Evolutionary conservation across 331 rosid species (phyloP), one percentile per base, ranked within the genome.

Genomic region (Cydonia oblonga): DNA sequence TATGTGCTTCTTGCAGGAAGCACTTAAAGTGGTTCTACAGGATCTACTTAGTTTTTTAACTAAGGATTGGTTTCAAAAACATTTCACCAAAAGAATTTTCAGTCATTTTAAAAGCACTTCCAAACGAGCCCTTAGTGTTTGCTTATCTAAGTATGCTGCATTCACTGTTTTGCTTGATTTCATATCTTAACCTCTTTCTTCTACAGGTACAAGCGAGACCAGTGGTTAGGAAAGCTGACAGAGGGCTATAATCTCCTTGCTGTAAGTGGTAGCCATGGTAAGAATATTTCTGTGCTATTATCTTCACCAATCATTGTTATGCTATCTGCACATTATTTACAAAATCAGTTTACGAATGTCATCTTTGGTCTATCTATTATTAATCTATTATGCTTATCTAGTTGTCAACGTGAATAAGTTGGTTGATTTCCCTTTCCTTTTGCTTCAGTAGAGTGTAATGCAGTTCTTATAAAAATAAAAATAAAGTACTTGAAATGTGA

Each of bases 211-310:
- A 76, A 71, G 74, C 54, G 77, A 52, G 78, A 66, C 35, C 25
- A 10, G 18, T 76, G 84, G 80, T 72, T 80, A 68, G 84, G 51
- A 46, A 67, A 72, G 71, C 28, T 75, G 71, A 80, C 84, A 58
- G 30, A 33, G 61, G 2, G 71, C 25, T 62, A 66, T 62, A 75
- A 80, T 65, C 81, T 80, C 59, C 66, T 76, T 38, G 84, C 81
- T 59, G 78, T 80, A 58, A 75, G 84, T 32, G 84, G 80, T 6
- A 70, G 66, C 70, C 84, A 80, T n/a, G 80, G 84, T 76, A 68
- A 67, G 58, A 9, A 65, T 71, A 42, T 42, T 57, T 28, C 71
- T 38, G 16, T 25, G 32, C 52, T 57, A 24, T 11, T 14, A 22
- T 38, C 58, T 12, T 46, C 44, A 23, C 19, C 13, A 5, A 18